Evolutionary conservation across 2,329 filamentous ascomycete genomes (phyloP).

Genomic region (Xylaria sp.): DNA sequence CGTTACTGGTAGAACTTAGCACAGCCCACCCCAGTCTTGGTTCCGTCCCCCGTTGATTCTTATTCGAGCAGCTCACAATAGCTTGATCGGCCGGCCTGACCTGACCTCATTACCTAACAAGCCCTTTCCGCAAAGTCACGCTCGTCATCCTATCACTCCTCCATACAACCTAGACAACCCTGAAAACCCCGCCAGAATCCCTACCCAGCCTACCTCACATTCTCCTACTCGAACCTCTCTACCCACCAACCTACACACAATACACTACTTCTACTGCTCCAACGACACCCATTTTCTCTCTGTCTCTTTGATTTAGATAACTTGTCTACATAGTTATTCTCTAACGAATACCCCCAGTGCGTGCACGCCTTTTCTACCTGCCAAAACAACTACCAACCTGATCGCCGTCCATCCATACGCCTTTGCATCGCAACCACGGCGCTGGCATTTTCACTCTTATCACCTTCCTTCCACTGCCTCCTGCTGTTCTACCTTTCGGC

Average conservation of each 20-base stretch:
- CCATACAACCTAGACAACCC: constrained; percentile 39
- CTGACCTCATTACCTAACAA: constrained; percentile 47
- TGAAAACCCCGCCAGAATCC: constrained; percentile 48
- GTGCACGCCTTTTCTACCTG: constrained; percentile 29
- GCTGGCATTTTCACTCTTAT: constrained; percentile 27
- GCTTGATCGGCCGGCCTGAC: constrained; percentile 41
- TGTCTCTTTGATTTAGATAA: constrained; percentile 22
- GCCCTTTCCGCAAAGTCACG: constrained; percentile 49
- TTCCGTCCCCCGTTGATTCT: constrained; percentile 37
- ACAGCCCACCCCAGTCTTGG: constrained; percentile 36
- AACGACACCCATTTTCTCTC: constrained; percentile 27
- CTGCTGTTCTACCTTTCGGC: constrained; percentile 23
- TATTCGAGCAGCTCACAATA: constrained; percentile 37
- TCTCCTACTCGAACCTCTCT: constrained; percentile 45
- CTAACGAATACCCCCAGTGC: constrained; percentile 36
- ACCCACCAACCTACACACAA: constrained; percentile 34
- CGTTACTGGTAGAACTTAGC: constrained; percentile 36
- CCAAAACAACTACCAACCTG: constrained; percentile 23
- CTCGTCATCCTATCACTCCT: constrained; percentile 49
- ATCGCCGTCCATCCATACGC: constrained; percentile 27
- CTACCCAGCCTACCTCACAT: constrained; percentile 41
- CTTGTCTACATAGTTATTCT: constrained; percentile 26
- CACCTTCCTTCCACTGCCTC: constrained; percentile 16
- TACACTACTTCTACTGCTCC: constrained; percentile 37
- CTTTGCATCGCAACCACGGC: constrained; percentile 30